Base-by-base conservation (phyloP, 129 eudicot species). In the Chrysanthemum makinoi region DNA sequence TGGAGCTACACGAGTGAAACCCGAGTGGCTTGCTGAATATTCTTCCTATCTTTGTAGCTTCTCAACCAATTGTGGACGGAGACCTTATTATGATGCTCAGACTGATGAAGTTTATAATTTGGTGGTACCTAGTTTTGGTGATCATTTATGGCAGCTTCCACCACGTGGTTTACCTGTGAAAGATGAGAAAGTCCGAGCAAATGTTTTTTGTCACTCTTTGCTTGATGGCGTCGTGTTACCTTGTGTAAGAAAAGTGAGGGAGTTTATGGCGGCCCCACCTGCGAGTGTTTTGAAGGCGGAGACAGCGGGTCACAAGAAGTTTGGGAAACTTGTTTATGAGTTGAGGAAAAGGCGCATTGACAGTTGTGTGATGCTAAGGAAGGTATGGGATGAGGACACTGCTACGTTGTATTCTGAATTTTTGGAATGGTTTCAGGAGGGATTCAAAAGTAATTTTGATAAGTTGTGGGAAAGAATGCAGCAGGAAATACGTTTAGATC, bases 161-260 rank as follows among this genome's bases (percentile, higher is more conserved):
- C 68, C 75, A 10, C 84, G 83, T 52, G 78, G 84, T 69, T 46
- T 86, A 50, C 94, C 89, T 10, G 75, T 84, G 33, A 66, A 86
- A 79, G 96, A 95, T 63, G 84, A 78, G 79, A 46, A 44, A 53
- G 74, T 56, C 9, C 72, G 88, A 10, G 96, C 76, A 15, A 82
- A 72, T 52, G 89, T 81, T 17, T 95, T 95, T 79, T 91, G 89
- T 68, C 83, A n/a, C 82, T 65, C 99, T 47, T 84, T 94, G 83
- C 92, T 94, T 12, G 89, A 84, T 1, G 98, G 98, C 30, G 50
- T 66, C 3, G 90, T 87, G 52, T 66, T 94, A 74, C 98, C 98
- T 0, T 94, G 98, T 69, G 75, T 94, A 44, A 84, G 72, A 75
- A 66, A 71, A 2, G 87, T 65, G 13, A 70, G 83, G 26, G 44